These are phyloP conservation scores for Pestalotiopsis sp. DNA, from an alignment of 2,329 filamentous ascomycete species.

Conservation along the genomic window DNA sequence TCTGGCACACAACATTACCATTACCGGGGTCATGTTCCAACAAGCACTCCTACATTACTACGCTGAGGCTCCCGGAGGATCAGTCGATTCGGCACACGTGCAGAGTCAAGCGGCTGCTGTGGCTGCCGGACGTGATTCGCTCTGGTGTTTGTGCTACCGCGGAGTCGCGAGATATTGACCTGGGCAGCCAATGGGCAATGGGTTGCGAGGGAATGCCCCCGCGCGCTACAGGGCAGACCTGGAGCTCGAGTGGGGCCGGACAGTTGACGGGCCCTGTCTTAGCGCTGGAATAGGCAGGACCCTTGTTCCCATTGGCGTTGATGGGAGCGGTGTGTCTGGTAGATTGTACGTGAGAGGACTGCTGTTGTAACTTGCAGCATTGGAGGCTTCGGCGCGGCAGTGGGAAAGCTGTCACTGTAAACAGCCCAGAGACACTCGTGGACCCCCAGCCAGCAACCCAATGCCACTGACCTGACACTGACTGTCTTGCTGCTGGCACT, in stretches of 20 bases:
- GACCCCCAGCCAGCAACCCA: background rate
- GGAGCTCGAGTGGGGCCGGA: background rate
- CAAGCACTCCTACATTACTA: no score
- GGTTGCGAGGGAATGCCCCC: background rate
- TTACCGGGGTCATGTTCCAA: no score
- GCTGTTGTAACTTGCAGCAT: background rate
- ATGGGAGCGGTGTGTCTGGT: conserved; percentile 4
- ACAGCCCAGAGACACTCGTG: no score
- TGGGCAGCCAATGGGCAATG: background rate
- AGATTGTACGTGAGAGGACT: background rate
- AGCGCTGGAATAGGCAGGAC: conserved; percentile 7
- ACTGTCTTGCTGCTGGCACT: background rate
- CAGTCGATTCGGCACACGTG: no score
- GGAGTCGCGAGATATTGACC: background rate
- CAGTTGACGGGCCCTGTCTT: background rate
- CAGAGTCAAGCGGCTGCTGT: background rate
- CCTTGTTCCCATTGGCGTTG: background rate
- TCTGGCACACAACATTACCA: background rate
- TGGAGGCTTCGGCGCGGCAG: no score
- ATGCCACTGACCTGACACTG: background rate
- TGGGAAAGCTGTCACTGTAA: no score
- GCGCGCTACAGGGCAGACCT: background rate
- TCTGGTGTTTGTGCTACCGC: background rate
- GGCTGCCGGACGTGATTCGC: background rate
- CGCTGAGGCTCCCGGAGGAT: background rate